Evolutionary conservation across 495 filamentous ascomycete genomes (phyloP).

Genomic region (Annulohypoxylon maeteangense): DNA sequence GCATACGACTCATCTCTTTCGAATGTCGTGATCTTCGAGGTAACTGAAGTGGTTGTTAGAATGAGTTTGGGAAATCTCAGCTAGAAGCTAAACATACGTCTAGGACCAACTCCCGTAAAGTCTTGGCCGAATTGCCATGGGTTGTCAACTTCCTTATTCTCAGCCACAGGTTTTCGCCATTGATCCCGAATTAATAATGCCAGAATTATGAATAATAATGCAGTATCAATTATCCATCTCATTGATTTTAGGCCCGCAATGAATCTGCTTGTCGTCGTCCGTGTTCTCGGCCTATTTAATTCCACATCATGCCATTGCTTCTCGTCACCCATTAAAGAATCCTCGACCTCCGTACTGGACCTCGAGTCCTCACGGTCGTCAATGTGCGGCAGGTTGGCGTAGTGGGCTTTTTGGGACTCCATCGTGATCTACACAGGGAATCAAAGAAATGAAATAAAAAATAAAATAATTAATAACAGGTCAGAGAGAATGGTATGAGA

Average conservation of each 20-base stretch:
- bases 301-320: slow-evolving; percentile 52
- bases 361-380: slow-evolving; percentile 50
- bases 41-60: slow-evolving; percentile 44
- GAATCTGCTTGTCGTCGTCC: slow-evolving; percentile 28
- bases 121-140: slow-evolving; percentile 55
- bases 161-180: slow-evolving; percentile 28
- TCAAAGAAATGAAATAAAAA: neutral
- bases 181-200: slow-evolving; percentile 49
- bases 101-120: slow-evolving; percentile 54
- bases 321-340: slow-evolving; percentile 53
- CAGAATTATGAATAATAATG: slow-evolving; percentile 50
- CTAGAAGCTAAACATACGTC: slow-evolving; percentile 30
- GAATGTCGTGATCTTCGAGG: slow-evolving; percentile 56
- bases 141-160: slow-evolving; percentile 38
- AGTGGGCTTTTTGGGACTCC: slow-evolving; percentile 50
- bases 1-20: slow-evolving; percentile 56
- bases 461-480: neutral
- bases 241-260: slow-evolving; percentile 34
- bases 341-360: slow-evolving; percentile 56
- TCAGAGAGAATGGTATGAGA: slow-evolving; percentile 10
- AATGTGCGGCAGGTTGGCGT: slow-evolving; percentile 43
- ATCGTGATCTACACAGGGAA: slow-evolving; percentile 45
- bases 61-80: neutral
- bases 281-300: slow-evolving; percentile 29
- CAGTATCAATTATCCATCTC: slow-evolving; percentile 52